Evolutionary conservation across 345 rosid genomes (phyloP).

Genomic region (Sonneratia alba): DNA sequence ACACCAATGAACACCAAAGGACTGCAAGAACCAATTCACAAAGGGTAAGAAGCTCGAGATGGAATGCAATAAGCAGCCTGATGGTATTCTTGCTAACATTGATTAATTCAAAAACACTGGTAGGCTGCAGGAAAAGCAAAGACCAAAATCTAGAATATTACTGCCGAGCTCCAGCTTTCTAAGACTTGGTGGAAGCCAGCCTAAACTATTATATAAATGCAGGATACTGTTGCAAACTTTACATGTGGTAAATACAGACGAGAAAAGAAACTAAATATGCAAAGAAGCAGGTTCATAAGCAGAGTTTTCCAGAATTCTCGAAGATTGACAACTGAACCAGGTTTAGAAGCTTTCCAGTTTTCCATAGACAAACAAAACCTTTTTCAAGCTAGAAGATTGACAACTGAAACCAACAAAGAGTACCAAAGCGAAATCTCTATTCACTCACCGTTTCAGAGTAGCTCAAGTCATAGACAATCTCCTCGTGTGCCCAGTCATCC

Average conservation of each 20-base stretch:
- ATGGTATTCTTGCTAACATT: background rate
- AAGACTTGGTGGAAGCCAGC: background rate
- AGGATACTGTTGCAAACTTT: background rate
- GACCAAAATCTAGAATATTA: background rate
- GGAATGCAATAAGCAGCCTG: background rate
- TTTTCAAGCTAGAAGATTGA: background rate
- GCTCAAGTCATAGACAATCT: constrained; percentile 67
- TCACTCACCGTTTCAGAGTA: constrained; percentile 74
- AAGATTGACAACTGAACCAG: background rate
- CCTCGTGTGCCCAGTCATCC: constrained; percentile 92
- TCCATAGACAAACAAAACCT: background rate
- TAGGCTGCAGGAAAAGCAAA: background rate
- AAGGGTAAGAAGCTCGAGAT: constrained; percentile 11
- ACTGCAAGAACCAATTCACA: constrained; percentile 41
- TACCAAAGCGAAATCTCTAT: background rate
- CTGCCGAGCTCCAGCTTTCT: background rate
- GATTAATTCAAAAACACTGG: background rate
- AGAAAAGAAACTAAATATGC: background rate
- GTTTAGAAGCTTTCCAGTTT: too few species aligned
- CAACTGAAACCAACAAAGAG: background rate
- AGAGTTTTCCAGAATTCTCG: too few species aligned
- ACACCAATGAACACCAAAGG: constrained; percentile 94
- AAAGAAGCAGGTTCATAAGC: background rate
- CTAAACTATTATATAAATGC: background rate
- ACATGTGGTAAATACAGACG: background rate